phyloP scores from a whole-genome alignment of 345 rosid species.

The Zanthoxylum bungeanum region DNA sequence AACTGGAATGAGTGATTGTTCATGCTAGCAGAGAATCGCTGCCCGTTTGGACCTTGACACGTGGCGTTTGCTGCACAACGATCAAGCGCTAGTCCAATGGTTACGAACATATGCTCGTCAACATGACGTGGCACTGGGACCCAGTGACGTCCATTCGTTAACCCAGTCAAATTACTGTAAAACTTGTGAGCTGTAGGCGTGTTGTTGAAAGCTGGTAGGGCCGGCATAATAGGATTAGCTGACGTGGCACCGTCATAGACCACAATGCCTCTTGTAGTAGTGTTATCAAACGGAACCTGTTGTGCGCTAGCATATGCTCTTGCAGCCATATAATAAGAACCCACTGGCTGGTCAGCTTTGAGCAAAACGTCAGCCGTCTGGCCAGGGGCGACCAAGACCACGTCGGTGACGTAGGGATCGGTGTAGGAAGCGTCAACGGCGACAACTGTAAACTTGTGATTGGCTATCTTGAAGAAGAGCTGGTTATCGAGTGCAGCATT shows the following conservation, averaged over 20 bases:
- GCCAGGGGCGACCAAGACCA: slow-evolving; percentile 63
- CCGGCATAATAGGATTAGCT: slow-evolving; percentile 50
- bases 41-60: slow-evolving; percentile 41
- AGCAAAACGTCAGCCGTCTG: slow-evolving; percentile 74
- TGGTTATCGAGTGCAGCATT: slow-evolving; percentile 87
- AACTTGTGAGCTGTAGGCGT: slow-evolving; percentile 71
- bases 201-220: slow-evolving; percentile 57
- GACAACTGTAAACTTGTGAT: slow-evolving; percentile 78
- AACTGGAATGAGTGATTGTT: slow-evolving; percentile 60
- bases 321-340: slow-evolving; percentile 82
- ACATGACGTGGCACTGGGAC: slow-evolving; percentile 62
- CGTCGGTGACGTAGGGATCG: slow-evolving; percentile 59
- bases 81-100: slow-evolving; percentile 48
- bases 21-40: slow-evolving; percentile 65
- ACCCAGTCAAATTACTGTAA: slow-evolving; percentile 46
- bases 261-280: slow-evolving; percentile 68
- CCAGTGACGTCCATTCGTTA: slow-evolving; percentile 49
- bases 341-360: slow-evolving; percentile 48
- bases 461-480: slow-evolving; percentile 81
- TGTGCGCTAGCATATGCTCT: slow-evolving; percentile 52
- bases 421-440: slow-evolving; percentile 74
- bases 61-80: slow-evolving; percentile 46
- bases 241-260: slow-evolving; percentile 31
- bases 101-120: slow-evolving; percentile 69
- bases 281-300: slow-evolving; percentile 31